These are phyloP conservation scores for Rhizophora apiculata DNA, from an alignment of 345 rosid genomes.

Conservation along the genomic window DNA sequence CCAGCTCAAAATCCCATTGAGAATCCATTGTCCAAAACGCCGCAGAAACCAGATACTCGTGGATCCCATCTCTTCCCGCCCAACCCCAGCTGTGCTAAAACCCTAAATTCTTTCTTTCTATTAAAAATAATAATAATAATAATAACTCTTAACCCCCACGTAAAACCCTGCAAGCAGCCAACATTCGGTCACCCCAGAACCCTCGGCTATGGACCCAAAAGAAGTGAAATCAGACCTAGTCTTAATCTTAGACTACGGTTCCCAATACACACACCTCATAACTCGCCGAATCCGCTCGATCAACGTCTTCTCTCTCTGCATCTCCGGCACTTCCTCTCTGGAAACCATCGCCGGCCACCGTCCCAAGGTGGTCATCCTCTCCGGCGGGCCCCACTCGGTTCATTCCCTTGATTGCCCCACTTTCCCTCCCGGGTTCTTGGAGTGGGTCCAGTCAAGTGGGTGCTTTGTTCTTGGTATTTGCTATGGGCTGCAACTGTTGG, in stretches of 20 bases:
- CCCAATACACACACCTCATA: conserved; percentile 91
- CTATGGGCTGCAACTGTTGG: conserved; percentile 82
- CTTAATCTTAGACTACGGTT: conserved; percentile 86
- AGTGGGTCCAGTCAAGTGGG: conserved; percentile 62
- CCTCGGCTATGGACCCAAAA: conserved; percentile 19
- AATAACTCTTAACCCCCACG: neutral
- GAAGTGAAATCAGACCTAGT: conserved; percentile 59
- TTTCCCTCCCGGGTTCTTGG: conserved; percentile 65
- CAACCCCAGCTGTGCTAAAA: neutral
- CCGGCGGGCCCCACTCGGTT: conserved; percentile 96
- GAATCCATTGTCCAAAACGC: too few species aligned
- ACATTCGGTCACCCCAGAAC: neutral
- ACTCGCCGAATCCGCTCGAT: conserved; percentile 90
- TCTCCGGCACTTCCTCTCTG: conserved; percentile 79
- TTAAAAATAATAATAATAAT: too few species aligned
- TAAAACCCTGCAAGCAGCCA: neutral
- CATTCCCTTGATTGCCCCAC: conserved; percentile 66
- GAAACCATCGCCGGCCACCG: conserved; percentile 47
- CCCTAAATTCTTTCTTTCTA: neutral
- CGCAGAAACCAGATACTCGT: neutral
- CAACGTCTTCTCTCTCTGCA: conserved; percentile 77
- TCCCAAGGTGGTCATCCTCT: conserved; percentile 82
- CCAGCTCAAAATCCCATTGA: too few species aligned
- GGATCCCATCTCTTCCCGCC: conserved; percentile 4
- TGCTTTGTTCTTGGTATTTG: conserved; percentile 75